Conservation (phyloP, 768 basidiomycete species). For the Piloderma croceum region DNA sequence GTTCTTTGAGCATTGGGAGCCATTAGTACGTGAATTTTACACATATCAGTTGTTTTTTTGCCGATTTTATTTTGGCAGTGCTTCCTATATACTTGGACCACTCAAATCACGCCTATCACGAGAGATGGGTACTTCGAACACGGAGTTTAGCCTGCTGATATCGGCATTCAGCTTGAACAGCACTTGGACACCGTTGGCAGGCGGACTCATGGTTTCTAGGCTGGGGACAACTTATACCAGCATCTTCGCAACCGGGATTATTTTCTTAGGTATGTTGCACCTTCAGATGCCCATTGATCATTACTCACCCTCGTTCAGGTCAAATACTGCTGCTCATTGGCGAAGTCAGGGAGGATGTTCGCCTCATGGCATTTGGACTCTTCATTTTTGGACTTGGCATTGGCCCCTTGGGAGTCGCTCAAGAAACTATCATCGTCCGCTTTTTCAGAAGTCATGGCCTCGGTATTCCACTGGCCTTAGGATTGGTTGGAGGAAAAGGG, state of each 20-base stretch:
- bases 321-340: constrained; percentile 63
- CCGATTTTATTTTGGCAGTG: constrained; percentile 34
- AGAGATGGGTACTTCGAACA: constrained; percentile 71
- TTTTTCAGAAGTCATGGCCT: constrained; percentile 75
- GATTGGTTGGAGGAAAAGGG: constrained; percentile 75
- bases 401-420: constrained; percentile 75
- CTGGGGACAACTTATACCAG: constrained; percentile 69
- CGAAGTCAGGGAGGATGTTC: constrained; percentile 53
- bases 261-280: constrained; percentile 48
- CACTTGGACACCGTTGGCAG: constrained; percentile 74
- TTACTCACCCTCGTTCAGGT: no score
- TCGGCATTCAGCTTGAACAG: constrained; percentile 73
- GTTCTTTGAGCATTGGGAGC: constrained; percentile 68
- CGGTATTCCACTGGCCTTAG: constrained; percentile 75
- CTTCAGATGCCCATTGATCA: no score
- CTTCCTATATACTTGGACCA: constrained; percentile 70
- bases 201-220: constrained; percentile 63
- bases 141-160: constrained; percentile 72
- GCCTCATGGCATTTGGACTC: constrained; percentile 67
- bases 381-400: constrained; percentile 78
- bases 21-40: constrained; percentile 60
- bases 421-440: constrained; percentile 80
- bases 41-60: not conserved
- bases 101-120: constrained; percentile 66
- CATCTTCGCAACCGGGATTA: constrained; percentile 69